Evolutionary conservation across 2,329 filamentous ascomycete species (phyloP), one percentile per base, ranked within the genome.

Genomic region (Lithohypha guttulata): DNA sequence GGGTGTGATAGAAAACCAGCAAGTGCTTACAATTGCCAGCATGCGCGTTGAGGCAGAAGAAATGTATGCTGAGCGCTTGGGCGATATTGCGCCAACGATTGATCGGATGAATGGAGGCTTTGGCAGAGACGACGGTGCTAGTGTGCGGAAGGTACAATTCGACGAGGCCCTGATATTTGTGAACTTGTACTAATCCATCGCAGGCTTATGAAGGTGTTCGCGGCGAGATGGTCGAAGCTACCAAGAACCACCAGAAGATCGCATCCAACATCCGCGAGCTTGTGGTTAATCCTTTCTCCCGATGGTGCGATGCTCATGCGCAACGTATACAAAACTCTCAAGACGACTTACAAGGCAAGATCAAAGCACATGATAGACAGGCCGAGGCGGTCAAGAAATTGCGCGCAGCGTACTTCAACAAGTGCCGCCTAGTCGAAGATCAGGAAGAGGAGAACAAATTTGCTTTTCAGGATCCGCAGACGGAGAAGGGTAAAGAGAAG

Each of bases 401-500:
- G 52, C 79, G 91, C 48, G 94, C 84, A 61, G 83, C 84, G 53
- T 98, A 98, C 64, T 96, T 96, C 73, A 98, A 96, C 70, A 98
- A 96, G 65, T 98, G 91, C 59, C 81, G 93, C 34, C 69, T 95
- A 46, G 81, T 96, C 5, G 93, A 98, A 59, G 91, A 98, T 57
- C 66, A 96, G 44, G 91, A 98, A 59, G 91, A 98, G 63, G 93
- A 98, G 68, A 94, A 95, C 61, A 96, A 98, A 64, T 73, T 98
- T 40, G 91, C 87, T 26, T 98, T 98, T 63, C 86, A 94, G 60
- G 85, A 87, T 49, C 85, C 86, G 4, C 69, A 73, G 45, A n/a
- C n/a, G n/a, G 69, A 70, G 33, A 34, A 36, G 14, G 37, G 37
- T 9, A 40, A 38, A 11, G 50, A 53, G 25, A 51, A 52, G 15